phyloP scores from a whole-genome alignment of 495 filamentous ascomycete species.

The Lineolata rhizophorae region DNA sequence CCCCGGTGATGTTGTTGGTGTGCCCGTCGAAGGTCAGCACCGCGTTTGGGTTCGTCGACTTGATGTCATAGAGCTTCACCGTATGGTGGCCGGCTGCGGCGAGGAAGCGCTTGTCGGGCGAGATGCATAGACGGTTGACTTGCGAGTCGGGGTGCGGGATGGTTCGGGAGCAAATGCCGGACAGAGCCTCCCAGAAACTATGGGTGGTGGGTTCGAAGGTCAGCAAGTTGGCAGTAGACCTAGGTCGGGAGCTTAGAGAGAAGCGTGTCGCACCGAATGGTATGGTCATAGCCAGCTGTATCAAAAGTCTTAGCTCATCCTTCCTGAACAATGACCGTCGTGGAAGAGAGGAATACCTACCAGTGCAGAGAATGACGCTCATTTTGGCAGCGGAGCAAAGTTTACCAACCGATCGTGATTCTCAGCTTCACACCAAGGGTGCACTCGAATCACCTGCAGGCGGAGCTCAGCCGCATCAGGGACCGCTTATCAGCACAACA shows the following conservation, averaged over 20 bases:
- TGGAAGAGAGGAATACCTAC: slow-evolving; percentile 25
- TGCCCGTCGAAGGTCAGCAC: slow-evolving; percentile 88
- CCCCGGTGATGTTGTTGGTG: slow-evolving; percentile 82
- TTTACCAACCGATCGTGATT: too few species aligned
- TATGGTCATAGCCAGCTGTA: slow-evolving; percentile 93
- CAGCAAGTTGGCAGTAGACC: slow-evolving; percentile 3
- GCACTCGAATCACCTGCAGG: too few species aligned
- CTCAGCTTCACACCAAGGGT: too few species aligned
- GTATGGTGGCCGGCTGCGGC: slow-evolving; percentile 87
- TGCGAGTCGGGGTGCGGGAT: slow-evolving; percentile 97
- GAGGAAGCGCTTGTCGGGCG: slow-evolving; percentile 88
- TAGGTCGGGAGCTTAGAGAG: not conserved
- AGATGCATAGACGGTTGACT: slow-evolving; percentile 95
- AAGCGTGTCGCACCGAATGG: slow-evolving; percentile 51
- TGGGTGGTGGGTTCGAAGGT: not conserved
- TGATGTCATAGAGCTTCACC: slow-evolving; percentile 95
- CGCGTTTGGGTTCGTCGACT: slow-evolving; percentile 82
- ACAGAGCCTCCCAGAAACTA: slow-evolving; percentile 96
- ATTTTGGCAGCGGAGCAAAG: too few species aligned
- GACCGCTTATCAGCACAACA: too few species aligned
- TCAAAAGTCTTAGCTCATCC: slow-evolving; percentile 3
- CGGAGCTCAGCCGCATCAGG: too few species aligned
- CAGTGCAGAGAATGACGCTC: slow-evolving; percentile 78
- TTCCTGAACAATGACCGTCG: slow-evolving; percentile 3
- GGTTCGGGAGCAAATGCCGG: slow-evolving; percentile 89